phyloP scores from a whole-genome alignment of 140 eudicot species.

The Oenanthe javanica region DNA sequence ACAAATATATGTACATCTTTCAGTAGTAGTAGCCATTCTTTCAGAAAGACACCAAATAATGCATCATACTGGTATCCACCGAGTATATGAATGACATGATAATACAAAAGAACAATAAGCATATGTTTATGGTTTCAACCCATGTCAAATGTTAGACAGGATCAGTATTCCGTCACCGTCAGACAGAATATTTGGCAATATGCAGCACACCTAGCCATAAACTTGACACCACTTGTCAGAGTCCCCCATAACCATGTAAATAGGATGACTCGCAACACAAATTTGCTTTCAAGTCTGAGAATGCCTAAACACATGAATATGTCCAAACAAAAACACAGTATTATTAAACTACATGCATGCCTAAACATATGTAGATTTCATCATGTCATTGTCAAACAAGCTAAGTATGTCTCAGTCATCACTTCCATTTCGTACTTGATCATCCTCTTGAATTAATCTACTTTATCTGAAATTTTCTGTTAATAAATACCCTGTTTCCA shows the following conservation, averaged over 20 bases:
- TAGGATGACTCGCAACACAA: neutral
- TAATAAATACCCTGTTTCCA: neutral
- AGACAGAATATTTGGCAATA: neutral
- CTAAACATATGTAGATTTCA: neutral
- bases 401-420: neutral
- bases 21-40: neutral
- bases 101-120: neutral
- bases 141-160: neutral
- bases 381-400: neutral
- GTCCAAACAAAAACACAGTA: neutral
- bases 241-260: neutral
- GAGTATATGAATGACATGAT: neutral
- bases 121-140: neutral
- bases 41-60: neutral
- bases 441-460: neutral
- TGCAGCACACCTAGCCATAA: neutral
- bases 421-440: neutral
- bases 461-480: neutral
- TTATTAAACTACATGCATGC: neutral
- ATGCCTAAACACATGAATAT: constrained; percentile 3
- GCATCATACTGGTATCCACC: neutral
- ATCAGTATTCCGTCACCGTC: neutral
- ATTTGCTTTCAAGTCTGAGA: neutral
- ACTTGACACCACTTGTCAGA: neutral
- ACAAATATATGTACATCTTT: neutral